These are phyloP conservation scores for Huiozyma sinensis DNA, from an alignment of 805 yeast species.

Conservation along the genomic window DNA sequence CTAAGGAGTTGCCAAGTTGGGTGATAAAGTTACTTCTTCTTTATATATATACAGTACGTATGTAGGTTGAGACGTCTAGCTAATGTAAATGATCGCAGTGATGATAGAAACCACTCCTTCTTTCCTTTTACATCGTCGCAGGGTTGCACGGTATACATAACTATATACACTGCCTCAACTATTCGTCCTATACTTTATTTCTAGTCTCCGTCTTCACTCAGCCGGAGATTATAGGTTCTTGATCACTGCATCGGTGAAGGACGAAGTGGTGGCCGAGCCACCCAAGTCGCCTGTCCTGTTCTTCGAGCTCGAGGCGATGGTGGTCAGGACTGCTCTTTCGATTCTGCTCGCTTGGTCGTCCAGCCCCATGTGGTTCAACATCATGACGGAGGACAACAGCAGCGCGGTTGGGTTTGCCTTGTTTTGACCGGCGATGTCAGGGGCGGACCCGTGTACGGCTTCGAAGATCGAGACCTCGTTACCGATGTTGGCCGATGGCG, in stretches of 20 bases:
- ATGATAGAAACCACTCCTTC: not conserved
- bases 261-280: conserved; percentile 81
- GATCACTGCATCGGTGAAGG: conserved; percentile 89
- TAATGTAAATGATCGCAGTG: too few species aligned
- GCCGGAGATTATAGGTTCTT: conserved; percentile 27
- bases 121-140: not conserved
- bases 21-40: not conserved
- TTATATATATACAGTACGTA: not conserved
- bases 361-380: conserved; percentile 97
- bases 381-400: conserved; percentile 92
- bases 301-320: conserved; percentile 92
- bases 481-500: conserved; percentile 99
- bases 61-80: too few species aligned
- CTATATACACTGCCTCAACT: not conserved
- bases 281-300: conserved; percentile 89
- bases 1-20: not conserved
- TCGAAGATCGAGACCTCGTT: conserved; percentile 94
- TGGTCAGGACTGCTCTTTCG: conserved; percentile 72
- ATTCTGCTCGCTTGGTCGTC: conserved; percentile 71
- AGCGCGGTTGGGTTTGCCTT: conserved; percentile 98
- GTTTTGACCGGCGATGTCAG: conserved; percentile 98
- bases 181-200: too few species aligned
- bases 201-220: not conserved
- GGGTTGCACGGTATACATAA: not conserved
- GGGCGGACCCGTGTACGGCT: conserved; percentile 99